A percentile compares a stretch with the other conserved stretches of the same genome.
phyloP scores from a whole-genome alignment of 441 rosid species.

The Adansonia madagascariensis region DNA sequence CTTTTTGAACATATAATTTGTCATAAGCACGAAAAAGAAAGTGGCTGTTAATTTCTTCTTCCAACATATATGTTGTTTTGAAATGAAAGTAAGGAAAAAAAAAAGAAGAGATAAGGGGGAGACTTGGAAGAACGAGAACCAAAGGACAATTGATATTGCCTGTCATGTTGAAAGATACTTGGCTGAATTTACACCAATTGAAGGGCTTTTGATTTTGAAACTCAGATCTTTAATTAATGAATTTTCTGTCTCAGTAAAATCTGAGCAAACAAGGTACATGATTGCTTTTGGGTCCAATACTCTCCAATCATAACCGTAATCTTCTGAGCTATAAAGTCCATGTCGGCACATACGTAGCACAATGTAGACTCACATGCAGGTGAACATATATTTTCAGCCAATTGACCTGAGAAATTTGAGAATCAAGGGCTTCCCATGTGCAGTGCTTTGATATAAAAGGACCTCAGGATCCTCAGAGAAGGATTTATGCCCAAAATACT shows the following conservation, averaged over 20 bases:
- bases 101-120: background rate
- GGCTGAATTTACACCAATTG: conserved; percentile 34
- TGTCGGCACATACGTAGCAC: conserved; percentile 54
- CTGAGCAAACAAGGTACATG: conserved; percentile 40
- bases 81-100: conserved; percentile 22
- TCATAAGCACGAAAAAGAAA: background rate
- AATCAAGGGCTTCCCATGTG: conserved; percentile 38
- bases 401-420: background rate
- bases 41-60: no score
- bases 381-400: conserved; percentile 11
- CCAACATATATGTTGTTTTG: background rate
- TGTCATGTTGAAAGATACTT: conserved; percentile 8
- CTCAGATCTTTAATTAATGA: background rate
- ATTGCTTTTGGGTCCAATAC: conserved; percentile 38
- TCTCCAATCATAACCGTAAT: conserved; percentile 20
- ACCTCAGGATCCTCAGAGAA: conserved; percentile 28
- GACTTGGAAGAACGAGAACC: conserved; percentile 66
- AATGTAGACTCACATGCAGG: conserved; percentile 41
- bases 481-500: conserved; percentile 26
- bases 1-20: background rate
- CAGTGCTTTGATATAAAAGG: conserved; percentile 32
- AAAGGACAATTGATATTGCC: conserved; percentile 26
- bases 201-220: conserved; percentile 13
- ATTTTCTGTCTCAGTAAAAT: conserved; percentile 16
- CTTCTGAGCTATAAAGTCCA: conserved; percentile 17